Evolutionary conservation across 345 rosid genomes (phyloP), one percentile per base, ranked within the genome.

Genomic region (Chamaenerion angustifolium): DNA sequence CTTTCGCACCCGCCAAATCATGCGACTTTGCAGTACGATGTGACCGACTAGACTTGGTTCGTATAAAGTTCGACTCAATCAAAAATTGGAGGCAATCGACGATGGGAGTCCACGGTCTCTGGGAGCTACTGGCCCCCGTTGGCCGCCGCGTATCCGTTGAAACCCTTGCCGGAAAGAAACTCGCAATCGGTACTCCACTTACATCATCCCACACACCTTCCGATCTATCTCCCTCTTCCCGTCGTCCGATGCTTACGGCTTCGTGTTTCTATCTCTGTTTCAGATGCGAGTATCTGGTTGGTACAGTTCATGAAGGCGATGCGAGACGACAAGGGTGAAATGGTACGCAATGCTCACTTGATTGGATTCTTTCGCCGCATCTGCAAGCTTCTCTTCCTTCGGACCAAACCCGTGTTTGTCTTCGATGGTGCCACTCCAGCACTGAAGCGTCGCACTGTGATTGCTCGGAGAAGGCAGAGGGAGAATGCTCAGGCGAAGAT

Each of bases 201-300:
- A 40, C 16, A 10, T 18, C 23, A 48, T 42, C 45, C 45, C 45
- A 40, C 43, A 53, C 37, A 58, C 65, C 62, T 62, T 35, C 47
- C 54, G 37, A 31, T 31, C 35, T 27, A 57, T 40, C 2, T 48
- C 7, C 18, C 52, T 40, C 31, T 47, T 27, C 7, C 6, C 14
- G 49, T 14, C 14, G 3, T 4, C 16, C 16, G 49, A 16, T 53
- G 12, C 15, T 14, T 42, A 12, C 10, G 37, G 37, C 1, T 27
- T 52, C 37, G 41, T 10, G 15, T 50, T 16, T 49, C 12, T 14
- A 4, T 21, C 31, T 60, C 16, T 13, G 40, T 52, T 56, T 15
- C 61, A 88, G 97, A 89, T 64, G 98, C 98, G 56, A 89, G 98
- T 45, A 89, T 89, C 64, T 86, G 96, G 96, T 76, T 92, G 85